Evolutionary conservation across 257 asterid species (phyloP), one percentile per base, ranked within the genome.

Genomic region (Rehmannia glutinosa): DNA sequence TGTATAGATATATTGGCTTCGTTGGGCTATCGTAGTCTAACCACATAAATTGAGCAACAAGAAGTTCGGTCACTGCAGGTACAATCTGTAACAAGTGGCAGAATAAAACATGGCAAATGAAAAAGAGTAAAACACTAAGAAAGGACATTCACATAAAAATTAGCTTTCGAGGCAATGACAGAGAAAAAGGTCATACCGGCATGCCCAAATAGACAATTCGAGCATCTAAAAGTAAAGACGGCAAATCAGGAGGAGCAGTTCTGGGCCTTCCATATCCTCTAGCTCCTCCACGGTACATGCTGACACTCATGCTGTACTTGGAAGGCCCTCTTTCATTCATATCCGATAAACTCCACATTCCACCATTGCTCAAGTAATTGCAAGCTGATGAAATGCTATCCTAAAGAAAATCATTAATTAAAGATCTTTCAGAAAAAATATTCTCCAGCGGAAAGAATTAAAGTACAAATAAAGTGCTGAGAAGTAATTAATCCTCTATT

Each of bases 121-220:
- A 27, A 21, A 65, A 47, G 15, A 23, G 47, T 12, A 73, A 20
- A 21, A 33, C n/a, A 24, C 6, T 28, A 27, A 55, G 10, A 52
- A 15, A 27, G 30, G 30, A 27, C 30, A 27, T 27, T 27, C 4
- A 27, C 4, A 27, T 27, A 27, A 27, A 1, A 71, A 2, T 5
- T 52, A 43, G n/a, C 56, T 15, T 38, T 42, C 56, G 30, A 72
- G 25, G 28, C 45, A 51, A 36, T n/a, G 33, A 21, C 6, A 62
- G 56, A 49, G 49, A 78, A 19, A 35, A 35, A 47, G 65, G 52
- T 36, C 68, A 15, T 84, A 88, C 96, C 12, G 91, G 96, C 96
- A 88, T 82, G 72, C 96, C 96, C 39, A 88, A 78, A 76, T 82
- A 88, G 76, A 88, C 89, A 80, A 88, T 86, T 56, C 94, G 81